Base-by-base conservation (phyloP, 1,284 basidiomycete genomes). In the Austropuccinia psidii region DNA sequence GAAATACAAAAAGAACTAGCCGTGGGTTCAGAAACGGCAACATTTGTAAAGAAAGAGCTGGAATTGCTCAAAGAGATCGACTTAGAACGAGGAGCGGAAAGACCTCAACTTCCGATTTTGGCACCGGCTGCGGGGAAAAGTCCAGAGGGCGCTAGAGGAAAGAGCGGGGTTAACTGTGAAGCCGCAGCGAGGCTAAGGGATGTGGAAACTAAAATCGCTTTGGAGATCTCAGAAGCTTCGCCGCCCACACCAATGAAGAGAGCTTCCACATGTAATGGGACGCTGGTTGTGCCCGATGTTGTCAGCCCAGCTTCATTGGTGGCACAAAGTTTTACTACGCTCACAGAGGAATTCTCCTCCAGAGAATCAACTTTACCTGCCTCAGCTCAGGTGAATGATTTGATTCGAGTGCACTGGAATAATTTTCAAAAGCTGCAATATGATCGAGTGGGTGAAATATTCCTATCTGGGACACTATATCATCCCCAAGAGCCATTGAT, bases 1-100 rank as follows among this genome's bases (percentile, higher is more conserved):
- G 80, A 81, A 54, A 78, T 80, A 13, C 76, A 75, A 24, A 62
- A 72, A 41, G 68, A 41, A 2, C 35, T 70, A 15, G 57, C 41
- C 5, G 24, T 33, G 11, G 57, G 57, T 31, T 35, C 64, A n/a
- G 37, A 68, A 43, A 41, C 37, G 5, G 66, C 37, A 39, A 24
- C 66, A 9, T 68, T 55, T 33, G 17, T 29, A 11, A n/a, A 21
- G 11, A 24, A 57, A 24, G 66, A 68, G 54, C 39, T 31, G 3
- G 50, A 68, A 33, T 54, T 43, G 19, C 27, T 68, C 35, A 55
- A 57, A 57, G 66, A 68, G 29, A 57, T 68, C 15, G 33, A 29
- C 21, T 6, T 41, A 17, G 66, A 68, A 52, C 50, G 39, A 19
- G 27, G 27, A 21, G 49, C 64, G 39, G 45, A 60, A 9, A 24